These are phyloP conservation scores for Cardamine occulta DNA, from an alignment of 345 rosid species.

Conservation along the genomic window DNA sequence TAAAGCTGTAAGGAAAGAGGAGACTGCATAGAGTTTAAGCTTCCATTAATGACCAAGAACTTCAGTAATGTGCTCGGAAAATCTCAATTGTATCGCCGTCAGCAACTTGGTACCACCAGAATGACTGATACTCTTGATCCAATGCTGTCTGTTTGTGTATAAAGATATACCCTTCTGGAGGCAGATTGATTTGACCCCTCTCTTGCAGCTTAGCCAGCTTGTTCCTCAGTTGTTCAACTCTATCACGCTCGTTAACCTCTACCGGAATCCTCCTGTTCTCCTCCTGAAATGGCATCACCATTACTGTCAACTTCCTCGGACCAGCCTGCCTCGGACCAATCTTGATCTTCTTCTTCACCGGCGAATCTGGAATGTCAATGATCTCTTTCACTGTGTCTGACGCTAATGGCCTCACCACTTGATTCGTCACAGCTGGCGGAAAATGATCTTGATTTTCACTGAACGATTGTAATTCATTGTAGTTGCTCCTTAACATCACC, in stretches of 20 bases:
- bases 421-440: neutral
- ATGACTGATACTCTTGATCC: conserved; percentile 40
- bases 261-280: neutral
- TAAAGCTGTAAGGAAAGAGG: neutral
- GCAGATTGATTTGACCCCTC: conserved; percentile 52
- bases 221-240: conserved; percentile 66
- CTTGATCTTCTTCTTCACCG: conserved; percentile 16
- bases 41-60: neutral
- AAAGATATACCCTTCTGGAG: conserved; percentile 68
- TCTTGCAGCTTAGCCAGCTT: conserved; percentile 63
- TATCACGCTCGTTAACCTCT: neutral
- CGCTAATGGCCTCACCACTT: neutral
- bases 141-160: conserved; percentile 60
- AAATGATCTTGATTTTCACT: neutral
- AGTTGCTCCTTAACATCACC: neutral
- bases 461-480: too few relatives aligned
- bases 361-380: conserved; percentile 42
- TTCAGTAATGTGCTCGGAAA: neutral
- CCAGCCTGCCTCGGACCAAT: conserved; percentile 10
- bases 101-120: neutral
- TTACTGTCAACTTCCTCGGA: conserved; percentile 34
- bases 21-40: neutral
- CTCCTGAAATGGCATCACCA: neutral
- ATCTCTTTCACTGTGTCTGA: conserved; percentile 37
- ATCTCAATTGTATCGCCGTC: neutral